Evolutionary conservation across 2,329 filamentous ascomycete genomes (phyloP), one percentile per base, ranked within the genome.

Genomic region (Talaromyces pinophilus): DNA sequence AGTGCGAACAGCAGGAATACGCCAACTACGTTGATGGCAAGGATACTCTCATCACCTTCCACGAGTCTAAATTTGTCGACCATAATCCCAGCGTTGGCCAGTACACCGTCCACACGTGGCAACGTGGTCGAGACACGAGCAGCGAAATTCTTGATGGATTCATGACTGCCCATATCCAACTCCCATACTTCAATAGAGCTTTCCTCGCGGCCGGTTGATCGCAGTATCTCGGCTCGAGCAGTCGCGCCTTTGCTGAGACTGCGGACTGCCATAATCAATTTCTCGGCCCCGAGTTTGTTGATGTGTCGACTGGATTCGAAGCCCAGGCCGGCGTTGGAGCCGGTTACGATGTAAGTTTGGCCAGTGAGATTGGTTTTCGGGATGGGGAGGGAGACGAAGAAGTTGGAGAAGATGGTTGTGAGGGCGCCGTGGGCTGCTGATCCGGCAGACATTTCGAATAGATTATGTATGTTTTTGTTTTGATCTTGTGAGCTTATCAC

Each of bases 291-390:
- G 8, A 80, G 69, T 0, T 71, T 68, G 1, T 82, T 74, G 30
- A 85, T 75, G 48, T 82, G 80, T 0, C 73, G 71, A 15, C 79
- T 75, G 0, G 79, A 72, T 66, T 82, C 81, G n/a, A 82, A 76
- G 0, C 85, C 84, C 0, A 87, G 73, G 0, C 85, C 85, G 0
- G 71, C 73, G 67, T 84, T 86, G 22, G 78, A 73, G 1, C 85
- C 85, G 0, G 84, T 85, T 15, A 86, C 75, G 48, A 86, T 81
- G 57, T 81, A 80, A 0, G 78, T 79, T 65, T 81, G 73, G 1
- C 76, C 75, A 0, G 73, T 70, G 15, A 72, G 69, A 42, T 67
- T 40, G 38, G 30, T 44, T 3, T 55, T 60, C 8, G 65, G 65
- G 33, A 17, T 33, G n/a, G 65, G 65, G 2, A 67, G 44, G 10